Evolutionary conservation across 805 yeast genomes (phyloP), one percentile per base, ranked within the genome.

Genomic region (Kodamaea neixiangensis): DNA sequence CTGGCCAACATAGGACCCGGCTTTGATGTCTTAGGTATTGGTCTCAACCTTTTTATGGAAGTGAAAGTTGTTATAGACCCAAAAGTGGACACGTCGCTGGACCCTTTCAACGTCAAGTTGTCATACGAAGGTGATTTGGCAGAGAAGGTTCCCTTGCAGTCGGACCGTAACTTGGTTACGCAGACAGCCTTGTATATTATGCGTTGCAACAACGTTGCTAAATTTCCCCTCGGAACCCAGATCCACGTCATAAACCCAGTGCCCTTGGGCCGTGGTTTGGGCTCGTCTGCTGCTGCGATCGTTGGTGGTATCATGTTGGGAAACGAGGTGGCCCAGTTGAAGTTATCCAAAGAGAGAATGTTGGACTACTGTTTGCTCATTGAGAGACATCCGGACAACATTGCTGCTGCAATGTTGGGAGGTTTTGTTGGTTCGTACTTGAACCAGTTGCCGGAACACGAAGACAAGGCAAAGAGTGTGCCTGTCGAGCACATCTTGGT

Each of bases 1-100:
- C 88, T 96, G 46, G 99, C 99, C 62, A 94, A 94, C 63, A 93
- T 94, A 47, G 99, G 99, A 7, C 99, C 99, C 7, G 99, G 99
- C 1, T 94, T 93, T 64, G 99, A 94, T 69, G 99, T 94, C 5
- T 73, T 94, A 47, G 99, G 99, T 19, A 86, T 94, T 38, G 97
- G 97, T 43, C 77, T 94, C 57, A 79, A 87, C 54, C 72, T 91
- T 46, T 90, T 73, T 63, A 75, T 94, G 50, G 87, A 85, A 48
- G 75, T 94, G 51, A 74, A 77, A 3, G 97, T 91, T 25, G 68
- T 74, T 7, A 74, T 89, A 39, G 94, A 90, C 65, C 63, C 81
- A 6, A 52, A 69, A 2, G 54, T 58, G 5, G 71, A 72, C 43
- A 77, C 88, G 3, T 72, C 77, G 37, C 52, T 58, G 1, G 90